Evolutionary conservation across 2,329 filamentous ascomycete genomes (phyloP), one percentile per base, ranked within the genome.

Genomic region (Neospermospora avenae): DNA sequence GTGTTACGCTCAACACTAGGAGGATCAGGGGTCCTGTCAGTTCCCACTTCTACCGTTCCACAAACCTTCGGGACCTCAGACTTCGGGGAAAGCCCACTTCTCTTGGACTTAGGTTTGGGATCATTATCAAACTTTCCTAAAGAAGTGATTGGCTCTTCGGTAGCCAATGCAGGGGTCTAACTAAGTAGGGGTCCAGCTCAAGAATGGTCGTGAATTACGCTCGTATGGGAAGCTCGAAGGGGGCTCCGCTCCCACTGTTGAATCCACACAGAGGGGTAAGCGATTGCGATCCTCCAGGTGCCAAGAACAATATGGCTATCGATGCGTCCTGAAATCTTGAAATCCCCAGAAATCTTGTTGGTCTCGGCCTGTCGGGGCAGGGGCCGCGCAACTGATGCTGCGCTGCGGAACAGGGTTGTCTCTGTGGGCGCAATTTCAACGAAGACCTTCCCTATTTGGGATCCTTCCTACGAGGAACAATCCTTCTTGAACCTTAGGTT

Each of bases 361-460:
- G 28, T 51, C 31, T 49, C 46, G 46, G 46, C 31, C 48, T 37
- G 31, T 37, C 48, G 46, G 46, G 25, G 28, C 25, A 31, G n/a
- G 46, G 46, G 25, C 31, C 48, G 48, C 31, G 28, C 31, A 51
- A 49, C 28, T 20, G 14, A 48, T 4, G 20, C 41, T 44, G 41
- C 10, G 20, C 41, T 44, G 41, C 18, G n/a, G 8, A 24, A 18
- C 48, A 51, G 48, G 48, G 48, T 51, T 51, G 28, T 51, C 48
- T 51, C 48, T 35, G 48, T 28, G 31, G 48, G 39, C 48, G 48
- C 48, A 51, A 51, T 51, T 18, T 51, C 48, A 51, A 37, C 31
- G 48, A 51, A 51, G 28, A 37, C 48, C 48, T 51, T 51, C 48
- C 48, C 48, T 37, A 35, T 51, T 51, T 28, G 48, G 48, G 48